Base-by-base conservation (phyloP, 2,329 filamentous ascomycete genomes). In the Lecanosticta acicola region DNA sequence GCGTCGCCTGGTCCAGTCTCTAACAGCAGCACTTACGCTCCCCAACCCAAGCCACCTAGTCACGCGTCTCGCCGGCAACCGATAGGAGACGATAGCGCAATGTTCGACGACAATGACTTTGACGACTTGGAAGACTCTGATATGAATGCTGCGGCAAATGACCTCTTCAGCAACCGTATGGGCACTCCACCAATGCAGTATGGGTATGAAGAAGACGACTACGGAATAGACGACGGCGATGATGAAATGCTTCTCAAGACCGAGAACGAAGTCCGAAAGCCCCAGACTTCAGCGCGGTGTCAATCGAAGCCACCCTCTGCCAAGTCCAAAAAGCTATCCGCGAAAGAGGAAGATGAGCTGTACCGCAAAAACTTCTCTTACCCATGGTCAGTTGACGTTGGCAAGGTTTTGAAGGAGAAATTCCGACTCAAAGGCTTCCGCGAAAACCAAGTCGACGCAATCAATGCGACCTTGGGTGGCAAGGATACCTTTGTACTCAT, bases 401-500 rank as follows among this genome's bases (percentile, higher is more conserved):
- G 83, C 55, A 76, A 73, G 43, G 85, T 82, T n/a, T 71, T 98
- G 53, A 87, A 85, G 59, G 83, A 91, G 57, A 78, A 82, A 2
- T 98, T 98, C 61, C 79, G 84, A 52, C 83, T 98, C 65, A 80
- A 79, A 43, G 87, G 87, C 0, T 98, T 98, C 62, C 82, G 94
- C 21, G 81, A 84, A 43, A 93, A 96, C 62, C 93, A 98, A 63
- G 75, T 97, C 1, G 87, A 97, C 66, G 90, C 93, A 11, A 96
- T 98, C 66, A 97, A 98, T 66, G 85, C 90, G 1, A 97, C 93
- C 0, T 72, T 98, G 37, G 75, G 73, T 21, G 93, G 91, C 2
- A 83, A 91, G 53, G 91, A 98, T 67, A 84, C 86, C 0, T 98
- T 98, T 64, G 85, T 98, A 13, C 74, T 98, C 32, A 98, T 98